phyloP scores from a whole-genome alignment of 495 filamentous ascomycete genomes.

The Elaphomyces granulatus region DNA sequence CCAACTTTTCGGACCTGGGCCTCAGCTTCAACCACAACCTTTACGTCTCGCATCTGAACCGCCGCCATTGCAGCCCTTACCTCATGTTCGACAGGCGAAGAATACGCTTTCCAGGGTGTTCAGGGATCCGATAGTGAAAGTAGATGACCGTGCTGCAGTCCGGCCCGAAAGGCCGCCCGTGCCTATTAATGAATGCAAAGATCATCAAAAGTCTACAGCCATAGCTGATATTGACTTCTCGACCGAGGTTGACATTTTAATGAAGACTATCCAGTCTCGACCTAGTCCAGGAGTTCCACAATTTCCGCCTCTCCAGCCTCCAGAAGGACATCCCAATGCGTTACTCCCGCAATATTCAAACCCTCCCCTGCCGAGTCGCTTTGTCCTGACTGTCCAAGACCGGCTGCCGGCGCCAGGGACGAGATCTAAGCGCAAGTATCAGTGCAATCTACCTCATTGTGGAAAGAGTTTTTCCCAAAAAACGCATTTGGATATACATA shows the following conservation, averaged over 20 bases:
- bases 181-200: neutral
- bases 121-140: slow-evolving; percentile 14
- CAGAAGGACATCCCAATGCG: slow-evolving; percentile 8
- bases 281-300: slow-evolving; percentile 9
- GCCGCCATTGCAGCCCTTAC: slow-evolving; percentile 20
- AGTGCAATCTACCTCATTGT: slow-evolving; percentile 62
- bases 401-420: slow-evolving; percentile 22
- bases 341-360: slow-evolving; percentile 16
- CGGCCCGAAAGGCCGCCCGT: neutral
- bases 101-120: slow-evolving; percentile 24
- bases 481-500: slow-evolving; percentile 88
- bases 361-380: slow-evolving; percentile 10
- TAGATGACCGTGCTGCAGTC: slow-evolving; percentile 4
- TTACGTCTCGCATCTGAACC: slow-evolving; percentile 21
- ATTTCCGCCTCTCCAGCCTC: slow-evolving; percentile 21
- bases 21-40: slow-evolving; percentile 18
- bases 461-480: slow-evolving; percentile 79
- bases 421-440: slow-evolving; percentile 38
- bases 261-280: slow-evolving; percentile 71
- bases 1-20: slow-evolving; percentile 17
- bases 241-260: slow-evolving; percentile 77
- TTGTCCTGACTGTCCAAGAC: slow-evolving; percentile 16
- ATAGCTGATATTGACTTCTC: slow-evolving; percentile 44
- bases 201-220: neutral
- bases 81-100: slow-evolving; percentile 28